Evolutionary conservation across 306 rosid genomes (phyloP).

Genomic region (Rubus parviflorus): DNA sequence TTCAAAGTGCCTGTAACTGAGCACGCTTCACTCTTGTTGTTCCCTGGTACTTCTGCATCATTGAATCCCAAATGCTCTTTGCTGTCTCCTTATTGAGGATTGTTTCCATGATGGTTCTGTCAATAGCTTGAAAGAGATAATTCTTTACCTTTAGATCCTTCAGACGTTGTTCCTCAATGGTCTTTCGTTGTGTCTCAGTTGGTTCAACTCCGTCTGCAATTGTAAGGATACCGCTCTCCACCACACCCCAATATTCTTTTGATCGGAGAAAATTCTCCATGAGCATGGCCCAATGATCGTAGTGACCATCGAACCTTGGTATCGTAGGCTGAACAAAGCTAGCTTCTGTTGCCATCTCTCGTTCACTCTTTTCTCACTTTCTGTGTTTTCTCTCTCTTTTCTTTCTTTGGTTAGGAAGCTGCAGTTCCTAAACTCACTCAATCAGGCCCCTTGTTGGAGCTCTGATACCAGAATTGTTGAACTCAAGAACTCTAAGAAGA

Average conservation of each 20-base stretch:
- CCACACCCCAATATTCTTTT: conserved; percentile 17
- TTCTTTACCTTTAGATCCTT: background rate
- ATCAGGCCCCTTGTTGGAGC: background rate
- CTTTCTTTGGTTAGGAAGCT: background rate
- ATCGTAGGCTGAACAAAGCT: conserved; percentile 7
- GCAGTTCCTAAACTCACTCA: background rate
- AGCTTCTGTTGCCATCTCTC: conserved; percentile 12
- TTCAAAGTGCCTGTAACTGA: too few species aligned
- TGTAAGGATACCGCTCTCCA: background rate
- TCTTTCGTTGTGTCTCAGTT: conserved; percentile 3
- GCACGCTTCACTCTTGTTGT: too few species aligned
- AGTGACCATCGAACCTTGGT: conserved; percentile 23
- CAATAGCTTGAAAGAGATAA: conserved; percentile 18
- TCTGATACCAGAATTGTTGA: conserved; percentile 8
- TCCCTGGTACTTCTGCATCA: too few species aligned
- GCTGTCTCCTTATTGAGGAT: too few species aligned
- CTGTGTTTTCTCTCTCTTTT: background rate
- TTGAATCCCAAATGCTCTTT: too few species aligned
- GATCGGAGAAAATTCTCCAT: conserved; percentile 11
- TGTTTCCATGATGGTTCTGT: background rate
- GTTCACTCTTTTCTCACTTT: background rate
- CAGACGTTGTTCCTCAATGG: background rate
- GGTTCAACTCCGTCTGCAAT: background rate
- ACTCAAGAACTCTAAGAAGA: too few species aligned
- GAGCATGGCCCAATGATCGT: conserved; percentile 22